Conservation (phyloP, 441 rosid genomes). For the Gossypium schwendimanii region DNA sequence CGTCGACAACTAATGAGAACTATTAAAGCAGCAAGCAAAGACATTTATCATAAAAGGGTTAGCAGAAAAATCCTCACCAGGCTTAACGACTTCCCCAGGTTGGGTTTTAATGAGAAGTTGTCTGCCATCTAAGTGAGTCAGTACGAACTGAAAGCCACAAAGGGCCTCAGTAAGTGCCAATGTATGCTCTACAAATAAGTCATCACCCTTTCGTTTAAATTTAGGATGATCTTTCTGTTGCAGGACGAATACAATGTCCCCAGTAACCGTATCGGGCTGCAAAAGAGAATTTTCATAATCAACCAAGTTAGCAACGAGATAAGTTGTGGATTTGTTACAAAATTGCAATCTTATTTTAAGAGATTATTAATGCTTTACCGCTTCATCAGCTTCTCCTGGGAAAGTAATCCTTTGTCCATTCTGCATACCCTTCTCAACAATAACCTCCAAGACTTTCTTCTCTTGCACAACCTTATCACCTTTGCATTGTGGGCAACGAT, state of each 20-base stretch:
- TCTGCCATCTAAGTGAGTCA: constrained; percentile 81
- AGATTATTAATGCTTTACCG: constrained; percentile 31
- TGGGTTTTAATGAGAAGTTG: constrained; percentile 79
- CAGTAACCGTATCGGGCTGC: constrained; percentile 87
- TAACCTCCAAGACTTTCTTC: constrained; percentile 85
- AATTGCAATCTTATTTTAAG: neutral
- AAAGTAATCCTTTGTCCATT: constrained; percentile 81
- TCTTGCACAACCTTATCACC: constrained; percentile 87
- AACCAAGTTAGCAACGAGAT: neutral
- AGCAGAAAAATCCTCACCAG: constrained; percentile 28
- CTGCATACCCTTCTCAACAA: constrained; percentile 96
- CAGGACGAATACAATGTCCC: constrained; percentile 82
- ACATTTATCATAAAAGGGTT: neutral
- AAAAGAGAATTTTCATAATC: neutral
- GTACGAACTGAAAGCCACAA: constrained; percentile 72
- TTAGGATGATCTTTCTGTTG: constrained; percentile 89
- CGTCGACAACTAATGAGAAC: neutral
- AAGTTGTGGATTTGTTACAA: neutral
- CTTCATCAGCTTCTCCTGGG: constrained; percentile 95
- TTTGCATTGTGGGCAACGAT: constrained; percentile 86
- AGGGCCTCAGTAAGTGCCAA: constrained; percentile 79
- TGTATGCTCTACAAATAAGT: constrained; percentile 73
- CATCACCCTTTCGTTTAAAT: constrained; percentile 88
- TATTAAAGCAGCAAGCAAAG: neutral
- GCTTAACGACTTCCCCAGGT: constrained; percentile 84